A percentile compares a stretch with the other conserved stretches of the same genome.
phyloP scores from a whole-genome alignment of 257 asterid species.

The Thymus quinquecostatus region DNA sequence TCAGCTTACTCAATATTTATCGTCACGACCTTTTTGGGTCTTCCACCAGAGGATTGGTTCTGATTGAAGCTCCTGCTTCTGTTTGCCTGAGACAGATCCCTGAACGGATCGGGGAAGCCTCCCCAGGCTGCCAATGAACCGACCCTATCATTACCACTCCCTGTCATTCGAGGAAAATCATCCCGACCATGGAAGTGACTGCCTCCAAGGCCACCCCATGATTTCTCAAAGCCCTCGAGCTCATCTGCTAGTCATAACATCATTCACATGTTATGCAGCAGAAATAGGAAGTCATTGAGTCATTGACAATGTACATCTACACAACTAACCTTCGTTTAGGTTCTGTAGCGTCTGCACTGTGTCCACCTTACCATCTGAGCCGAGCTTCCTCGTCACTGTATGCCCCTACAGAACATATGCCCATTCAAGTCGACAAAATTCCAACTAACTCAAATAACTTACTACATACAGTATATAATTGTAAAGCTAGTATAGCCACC shows the following conservation, averaged over 20 bases:
- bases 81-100: slow-evolving; percentile 23
- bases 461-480: too few species aligned
- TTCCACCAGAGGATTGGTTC: slow-evolving; percentile 36
- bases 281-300: background rate
- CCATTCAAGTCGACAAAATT: background rate
- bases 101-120: slow-evolving; percentile 41
- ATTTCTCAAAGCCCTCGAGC: slow-evolving; percentile 62
- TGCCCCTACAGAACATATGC: slow-evolving; percentile 61
- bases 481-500: slow-evolving; percentile 35
- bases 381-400: slow-evolving; percentile 69
- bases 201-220: slow-evolving; percentile 62
- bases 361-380: slow-evolving; percentile 79
- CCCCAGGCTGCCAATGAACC: slow-evolving; percentile 36
- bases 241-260: slow-evolving; percentile 53
- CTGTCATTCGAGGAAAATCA: slow-evolving; percentile 40
- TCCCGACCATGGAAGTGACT: slow-evolving; percentile 46
- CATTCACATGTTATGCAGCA: slow-evolving; percentile 13
- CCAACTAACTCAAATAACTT: background rate
- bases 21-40: slow-evolving; percentile 56
- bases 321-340: slow-evolving; percentile 67
- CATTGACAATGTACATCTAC: background rate
- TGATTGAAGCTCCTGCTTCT: slow-evolving; percentile 18
- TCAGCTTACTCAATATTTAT: slow-evolving; percentile 60
- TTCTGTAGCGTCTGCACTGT: slow-evolving; percentile 69
- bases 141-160: slow-evolving; percentile 30